Percentiles rank a stretch among this genome's conserved stretches.
Conservation (phyloP, 345 rosid species). For the Eucalyptus sp. region DNA sequence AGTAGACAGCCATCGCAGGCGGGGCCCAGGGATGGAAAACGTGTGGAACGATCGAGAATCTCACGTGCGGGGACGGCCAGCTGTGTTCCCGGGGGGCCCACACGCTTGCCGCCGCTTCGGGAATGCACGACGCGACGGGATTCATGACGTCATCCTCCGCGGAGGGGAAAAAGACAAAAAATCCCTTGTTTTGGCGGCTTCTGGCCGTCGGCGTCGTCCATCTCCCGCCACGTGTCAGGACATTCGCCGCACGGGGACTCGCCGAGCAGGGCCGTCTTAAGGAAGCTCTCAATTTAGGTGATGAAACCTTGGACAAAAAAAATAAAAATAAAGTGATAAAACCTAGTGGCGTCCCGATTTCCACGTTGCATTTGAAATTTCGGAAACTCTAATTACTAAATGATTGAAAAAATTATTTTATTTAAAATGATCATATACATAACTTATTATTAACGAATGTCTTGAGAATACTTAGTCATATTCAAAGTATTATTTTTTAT, state of each 20-base stretch:
- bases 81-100: background rate
- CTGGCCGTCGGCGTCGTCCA: background rate
- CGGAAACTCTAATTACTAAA: background rate
- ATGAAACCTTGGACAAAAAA: too few relatives aligned
- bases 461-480: accelerated
- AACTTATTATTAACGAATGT: too few relatives aligned
- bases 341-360: background rate
- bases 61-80: background rate
- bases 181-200: background rate
- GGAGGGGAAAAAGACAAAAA: background rate
- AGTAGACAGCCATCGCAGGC: background rate
- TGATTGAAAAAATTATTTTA: accelerated
- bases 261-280: background rate
- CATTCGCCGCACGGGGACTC: background rate
- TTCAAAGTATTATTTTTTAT: too few relatives aligned
- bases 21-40: background rate
- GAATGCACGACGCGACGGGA: background rate
- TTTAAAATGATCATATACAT: accelerated
- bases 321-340: background rate
- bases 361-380: background rate
- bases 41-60: background rate
- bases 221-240: background rate
- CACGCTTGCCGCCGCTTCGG: background rate
- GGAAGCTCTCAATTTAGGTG: background rate
- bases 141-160: background rate